Evolutionary conservation across 352 stramenopile species (phyloP), one percentile per base, ranked within the genome.

Genomic region (Globisporangium rhizosaccharum): DNA sequence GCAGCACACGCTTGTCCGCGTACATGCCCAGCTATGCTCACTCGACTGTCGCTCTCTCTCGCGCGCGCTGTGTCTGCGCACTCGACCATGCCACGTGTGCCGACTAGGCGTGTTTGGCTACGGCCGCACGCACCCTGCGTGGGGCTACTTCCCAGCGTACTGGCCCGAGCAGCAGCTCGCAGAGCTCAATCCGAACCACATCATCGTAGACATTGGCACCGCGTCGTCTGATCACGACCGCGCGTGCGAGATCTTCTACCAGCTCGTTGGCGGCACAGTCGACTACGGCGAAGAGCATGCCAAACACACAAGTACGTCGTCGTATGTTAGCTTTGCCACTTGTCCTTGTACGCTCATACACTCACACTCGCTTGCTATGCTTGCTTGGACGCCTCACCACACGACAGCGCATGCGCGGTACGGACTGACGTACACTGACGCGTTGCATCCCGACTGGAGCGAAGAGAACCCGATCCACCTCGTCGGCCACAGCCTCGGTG

Each of bases 221-320:
- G 64, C 82, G n/a, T 85, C 81, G 10, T 90, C 81, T 7, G 76
- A 88, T 53, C 75, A 90, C 59, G 81, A 90, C 59, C 75, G 81
- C 49, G 76, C 76, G 1, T 87, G 76, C 51, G 81, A 90, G 53
- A 56, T 66, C 2, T 90, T 90, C 51, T 90, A 76, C 65, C 78
- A 88, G 52, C 63, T 90, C 33, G 55, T 74, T 3, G 80, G 80
- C 3, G 78, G 80, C 23, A 61, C 55, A 14, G 78, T 88, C 17
- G 78, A 90, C 68, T 90, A 90, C 33, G 80, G 80, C 12, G 63
- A 82, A 25, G 57, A 71, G 25, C 80, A 90, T 51, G 51, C 73
- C 7, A 9, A 39, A 7, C 33, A 39, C 33, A 39, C 33, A 7
- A 39, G 33, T 39, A 39, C 33, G 33, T 39, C 7, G 28, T 33